Percentiles rank a stretch among this genome's conserved stretches.
Evolutionary conservation across 2,329 filamentous ascomycete genomes (phyloP).

Genomic region (Ophiocordyceps camponoti-floridani): DNA sequence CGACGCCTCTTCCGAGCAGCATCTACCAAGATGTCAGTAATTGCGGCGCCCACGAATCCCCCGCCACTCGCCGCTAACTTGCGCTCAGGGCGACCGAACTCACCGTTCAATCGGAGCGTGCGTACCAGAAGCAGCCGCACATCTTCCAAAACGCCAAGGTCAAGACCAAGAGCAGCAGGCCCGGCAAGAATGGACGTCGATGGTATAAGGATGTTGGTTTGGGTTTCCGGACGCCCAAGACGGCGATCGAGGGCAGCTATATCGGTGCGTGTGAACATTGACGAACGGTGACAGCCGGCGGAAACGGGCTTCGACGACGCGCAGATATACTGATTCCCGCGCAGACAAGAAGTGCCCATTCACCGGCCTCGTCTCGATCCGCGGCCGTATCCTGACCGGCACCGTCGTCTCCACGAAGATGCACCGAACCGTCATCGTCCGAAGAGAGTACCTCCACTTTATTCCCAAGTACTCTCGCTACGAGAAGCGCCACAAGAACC

Average conservation of each 20-base stretch:
- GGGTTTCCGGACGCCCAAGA: constrained; percentile 97
- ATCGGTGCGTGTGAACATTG: constrained; percentile 59
- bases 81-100: constrained; percentile 83
- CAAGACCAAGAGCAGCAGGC: constrained; percentile 67
- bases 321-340: constrained; percentile 9
- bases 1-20: constrained; percentile 20
- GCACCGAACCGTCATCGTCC: constrained; percentile 99
- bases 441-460: constrained; percentile 99
- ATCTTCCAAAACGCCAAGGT: constrained; percentile 98
- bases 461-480: constrained; percentile 99
- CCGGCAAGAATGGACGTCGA: constrained; percentile 85
- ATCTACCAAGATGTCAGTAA: constrained; percentile 25
- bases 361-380: constrained; percentile 97
- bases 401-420: constrained; percentile 99
- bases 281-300: no score
- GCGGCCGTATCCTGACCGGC: constrained; percentile 98
- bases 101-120: constrained; percentile 99
- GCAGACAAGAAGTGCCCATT: constrained; percentile 99
- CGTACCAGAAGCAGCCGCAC: constrained; percentile 99
- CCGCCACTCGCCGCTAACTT: constrained; percentile 12
- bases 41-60: constrained; percentile 1
- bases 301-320: not conserved
- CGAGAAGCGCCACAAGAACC: constrained; percentile 99
- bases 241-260: constrained; percentile 95
- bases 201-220: constrained; percentile 98